Evolutionary conservation across 1,139 yeast genomes (phyloP).

Genomic region (Taphrina sp.): DNA sequence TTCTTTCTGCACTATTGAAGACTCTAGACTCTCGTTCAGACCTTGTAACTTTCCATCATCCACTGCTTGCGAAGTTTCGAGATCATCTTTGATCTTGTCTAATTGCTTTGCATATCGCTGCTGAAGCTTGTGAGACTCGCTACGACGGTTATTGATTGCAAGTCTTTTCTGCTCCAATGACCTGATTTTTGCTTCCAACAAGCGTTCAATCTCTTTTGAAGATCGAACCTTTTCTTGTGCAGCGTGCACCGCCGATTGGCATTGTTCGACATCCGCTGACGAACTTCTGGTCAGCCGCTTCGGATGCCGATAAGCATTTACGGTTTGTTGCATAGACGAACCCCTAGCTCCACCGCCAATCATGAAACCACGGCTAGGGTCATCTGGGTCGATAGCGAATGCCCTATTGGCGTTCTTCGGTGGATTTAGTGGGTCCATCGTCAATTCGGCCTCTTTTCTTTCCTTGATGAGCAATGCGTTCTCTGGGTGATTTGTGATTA

Average conservation of each 20-base stretch:
- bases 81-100: slow-evolving; percentile 15
- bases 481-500: slow-evolving; percentile 66
- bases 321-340: slow-evolving; percentile 60
- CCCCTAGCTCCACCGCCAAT: slow-evolving; percentile 44
- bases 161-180: slow-evolving; percentile 1
- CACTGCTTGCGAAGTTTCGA: slow-evolving; percentile 14
- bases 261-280: slow-evolving; percentile 32
- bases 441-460: slow-evolving; percentile 53
- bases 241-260: slow-evolving; percentile 3
- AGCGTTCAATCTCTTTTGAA: neutral
- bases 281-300: slow-evolving; percentile 39
- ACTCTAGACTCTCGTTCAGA: slow-evolving; percentile 17
- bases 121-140: slow-evolving; percentile 3
- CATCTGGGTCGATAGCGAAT: slow-evolving; percentile 49
- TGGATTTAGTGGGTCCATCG: slow-evolving; percentile 44
- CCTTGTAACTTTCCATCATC: slow-evolving; percentile 29
- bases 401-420: slow-evolving; percentile 52
- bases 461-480: slow-evolving; percentile 55
- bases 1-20: slow-evolving; percentile 15
- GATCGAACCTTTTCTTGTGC: slow-evolving; percentile 12
- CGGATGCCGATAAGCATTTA: slow-evolving; percentile 46
- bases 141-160: slow-evolving; percentile 3
- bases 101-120: slow-evolving; percentile 10
- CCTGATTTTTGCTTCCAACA: slow-evolving; percentile 3
- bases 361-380: slow-evolving; percentile 45